Percentiles rank a stretch among this genome's conserved stretches.
These are phyloP conservation scores for Ganoderma boninense DNA, from an alignment of 1,284 basidiomycete genomes.

Conservation along the genomic window DNA sequence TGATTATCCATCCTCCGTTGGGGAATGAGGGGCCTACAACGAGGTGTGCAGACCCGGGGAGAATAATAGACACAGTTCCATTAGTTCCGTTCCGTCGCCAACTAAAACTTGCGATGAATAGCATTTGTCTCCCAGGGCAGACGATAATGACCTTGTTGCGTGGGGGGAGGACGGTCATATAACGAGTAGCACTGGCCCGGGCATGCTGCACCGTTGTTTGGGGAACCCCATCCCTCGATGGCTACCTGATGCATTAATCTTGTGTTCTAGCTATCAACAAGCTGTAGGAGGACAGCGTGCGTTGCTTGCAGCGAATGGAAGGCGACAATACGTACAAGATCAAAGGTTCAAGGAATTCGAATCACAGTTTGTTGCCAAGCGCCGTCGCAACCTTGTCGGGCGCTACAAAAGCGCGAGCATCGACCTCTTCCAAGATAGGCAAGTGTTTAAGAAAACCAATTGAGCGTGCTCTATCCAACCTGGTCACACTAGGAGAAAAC, in stretches of 20 bases:
- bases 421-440: conserved; percentile 3
- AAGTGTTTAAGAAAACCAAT: conserved; percentile 1
- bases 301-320: neutral
- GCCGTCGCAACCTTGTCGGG: neutral
- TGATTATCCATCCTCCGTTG: neutral
- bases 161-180: too few species aligned
- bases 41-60: too few species aligned
- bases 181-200: too few species aligned
- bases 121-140: too few species aligned
- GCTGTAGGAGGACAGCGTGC: neutral
- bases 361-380: neutral
- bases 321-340: neutral
- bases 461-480: too few species aligned
- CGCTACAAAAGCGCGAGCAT: neutral
- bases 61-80: too few species aligned
- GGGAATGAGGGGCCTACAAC: neutral
- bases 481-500: too few species aligned
- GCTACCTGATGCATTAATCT: too few species aligned
- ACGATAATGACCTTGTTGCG: too few species aligned
- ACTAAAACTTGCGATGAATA: too few species aligned
- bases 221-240: neutral
- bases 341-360: neutral
- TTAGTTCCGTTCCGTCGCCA: too few species aligned
- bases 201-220: neutral
- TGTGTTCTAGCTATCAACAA: neutral